phyloP scores from a whole-genome alignment of 164 flowering plant species.

The Piper longum region DNA sequence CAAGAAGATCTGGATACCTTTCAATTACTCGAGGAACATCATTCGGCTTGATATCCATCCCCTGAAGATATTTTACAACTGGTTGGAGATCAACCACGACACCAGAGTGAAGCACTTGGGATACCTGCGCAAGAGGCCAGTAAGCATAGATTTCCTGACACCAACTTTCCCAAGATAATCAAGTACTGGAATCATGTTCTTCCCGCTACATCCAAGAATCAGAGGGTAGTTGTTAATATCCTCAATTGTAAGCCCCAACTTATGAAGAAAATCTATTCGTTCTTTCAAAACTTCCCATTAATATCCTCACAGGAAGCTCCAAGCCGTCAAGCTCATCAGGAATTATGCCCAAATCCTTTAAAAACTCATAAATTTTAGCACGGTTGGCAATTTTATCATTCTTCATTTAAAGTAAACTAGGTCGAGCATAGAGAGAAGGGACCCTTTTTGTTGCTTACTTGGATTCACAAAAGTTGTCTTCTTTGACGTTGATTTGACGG shows the following conservation, averaged over 20 bases:
- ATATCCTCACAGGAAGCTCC: conserved; percentile 75
- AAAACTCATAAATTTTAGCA: conserved; percentile 59
- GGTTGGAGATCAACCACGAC: conserved; percentile 91
- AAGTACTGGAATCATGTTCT: conserved; percentile 94
- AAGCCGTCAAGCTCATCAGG: conserved; percentile 93
- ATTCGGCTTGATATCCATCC: conserved; percentile 72
- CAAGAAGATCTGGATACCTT: conserved; percentile 79
- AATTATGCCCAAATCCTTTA: conserved; percentile 55
- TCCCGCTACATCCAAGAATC: conserved; percentile 93
- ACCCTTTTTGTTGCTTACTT: conserved; percentile 19
- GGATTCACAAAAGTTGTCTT: conserved; percentile 12
- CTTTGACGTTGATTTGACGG: conserved; percentile 18
- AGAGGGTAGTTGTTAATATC: conserved; percentile 90
- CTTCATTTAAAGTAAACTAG: conserved; percentile 74
- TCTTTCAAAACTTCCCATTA: conserved; percentile 69
- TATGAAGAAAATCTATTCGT: conserved; percentile 83
- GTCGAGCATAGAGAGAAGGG: conserved; percentile 57
- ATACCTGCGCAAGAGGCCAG: conserved; percentile 67
- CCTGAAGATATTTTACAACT: conserved; percentile 81
- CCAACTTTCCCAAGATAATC: conserved; percentile 91
- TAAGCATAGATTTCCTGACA: conserved; percentile 55
- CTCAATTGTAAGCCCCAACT: conserved; percentile 64
- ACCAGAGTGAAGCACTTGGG: conserved; percentile 90
- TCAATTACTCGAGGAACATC: conserved; percentile 75
- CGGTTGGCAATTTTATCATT: conserved; percentile 61